Evolutionary conservation across 768 basidiomycete genomes (phyloP), one percentile per base, ranked within the genome.

Genomic region (Nidula microcarpa): DNA sequence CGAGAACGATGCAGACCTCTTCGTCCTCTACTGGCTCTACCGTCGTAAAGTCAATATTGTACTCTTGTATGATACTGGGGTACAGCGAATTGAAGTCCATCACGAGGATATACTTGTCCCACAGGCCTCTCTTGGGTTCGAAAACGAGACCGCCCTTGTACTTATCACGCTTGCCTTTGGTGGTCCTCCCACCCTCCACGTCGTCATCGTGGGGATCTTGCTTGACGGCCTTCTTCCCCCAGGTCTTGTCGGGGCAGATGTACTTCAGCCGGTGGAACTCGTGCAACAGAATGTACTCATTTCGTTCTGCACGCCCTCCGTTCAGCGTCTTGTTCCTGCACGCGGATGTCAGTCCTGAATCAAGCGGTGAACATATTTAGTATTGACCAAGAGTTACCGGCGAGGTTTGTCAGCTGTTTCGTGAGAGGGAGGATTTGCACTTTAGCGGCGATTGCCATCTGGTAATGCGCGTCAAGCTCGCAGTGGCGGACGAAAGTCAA

Each of bases 11-110:
- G 63, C 69, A 6, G 51, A 74, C 75, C 68, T 76, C 89, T 62
- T 82, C 82, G 60, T 80, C 83, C 23, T 84, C 84, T 6, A 79
- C 74, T 51, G 81, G 80, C 44, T 92, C 89, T 16, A 98, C 87
- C 0, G 97, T 99, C 8, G 97, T 98, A 63, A 98, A 98, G 71
- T 98, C 97, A 60, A 99, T 98, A 67, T 99, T 98, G 66, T 91
- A 99, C 75, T 99, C 97, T 64, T 98, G 97, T 47, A 99, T 99
- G 75, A 99, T 99, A 67, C 91, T 94, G 5, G 97, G 97, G 66
- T 99, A 99, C 52, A 99, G 78, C 55, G 94, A 97, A 71, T 99
- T 99, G 85, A 98, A 99, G 69, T 99, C 97, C 97, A 99, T 99
- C 69, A 99, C 97, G 14, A 99, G 80, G 69, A 98, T 90, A 65